phyloP scores from a whole-genome alignment of 2,329 filamentous ascomycete genomes.

The Ascochyta koolunga region DNA sequence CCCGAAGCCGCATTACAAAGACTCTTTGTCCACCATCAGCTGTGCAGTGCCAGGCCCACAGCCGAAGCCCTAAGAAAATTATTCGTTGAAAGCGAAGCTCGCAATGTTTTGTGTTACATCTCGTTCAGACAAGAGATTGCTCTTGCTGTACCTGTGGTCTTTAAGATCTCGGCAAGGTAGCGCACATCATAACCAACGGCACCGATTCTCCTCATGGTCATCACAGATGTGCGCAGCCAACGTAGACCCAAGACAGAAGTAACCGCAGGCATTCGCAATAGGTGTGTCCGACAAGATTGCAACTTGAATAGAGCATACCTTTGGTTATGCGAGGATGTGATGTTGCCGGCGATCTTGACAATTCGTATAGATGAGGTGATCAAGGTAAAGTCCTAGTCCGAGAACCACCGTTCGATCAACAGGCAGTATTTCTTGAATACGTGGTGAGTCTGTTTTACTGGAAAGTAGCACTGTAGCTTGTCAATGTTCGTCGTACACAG shows the following conservation, averaged over 20 bases:
- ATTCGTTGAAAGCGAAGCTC: neutral
- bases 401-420: neutral
- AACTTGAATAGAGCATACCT: too few species aligned
- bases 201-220: too few species aligned
- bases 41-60: neutral
- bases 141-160: neutral
- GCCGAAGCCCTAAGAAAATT: too few species aligned
- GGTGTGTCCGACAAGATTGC: too few species aligned
- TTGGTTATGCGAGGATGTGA: too few species aligned
- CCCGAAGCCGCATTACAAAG: neutral
- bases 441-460: neutral
- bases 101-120: too few species aligned
- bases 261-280: too few species aligned
- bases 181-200: too few species aligned
- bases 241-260: too few species aligned
- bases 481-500: neutral
- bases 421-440: neutral
- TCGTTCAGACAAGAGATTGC: neutral
- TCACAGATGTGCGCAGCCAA: too few species aligned
- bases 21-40: neutral
- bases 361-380: neutral
- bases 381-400: neutral
- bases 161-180: too few species aligned
- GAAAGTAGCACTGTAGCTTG: neutral
- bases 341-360: neutral